Base-by-base conservation (phyloP, 2,329 filamentous ascomycete species). In the Onygena corvina region DNA sequence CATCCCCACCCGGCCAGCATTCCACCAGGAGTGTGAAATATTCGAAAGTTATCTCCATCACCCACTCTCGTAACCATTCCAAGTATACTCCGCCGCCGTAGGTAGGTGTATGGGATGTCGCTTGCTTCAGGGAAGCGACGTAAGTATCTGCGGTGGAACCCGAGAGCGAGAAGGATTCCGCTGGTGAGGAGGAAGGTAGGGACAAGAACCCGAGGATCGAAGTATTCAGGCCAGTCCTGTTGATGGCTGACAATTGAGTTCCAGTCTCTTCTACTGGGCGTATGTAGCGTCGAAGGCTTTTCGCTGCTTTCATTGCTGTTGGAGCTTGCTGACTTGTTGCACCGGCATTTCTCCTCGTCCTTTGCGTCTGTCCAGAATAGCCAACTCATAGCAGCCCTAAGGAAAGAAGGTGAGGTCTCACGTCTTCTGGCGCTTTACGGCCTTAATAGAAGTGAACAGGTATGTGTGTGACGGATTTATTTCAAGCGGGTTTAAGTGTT, bases 21-120 rank as follows among this genome's bases (percentile, higher is more conserved):
- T 8, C 92, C 92, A n/a, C 90, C 90, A 0, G 92, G 92, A 0
- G 88, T 96, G 65, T 98, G 92, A 64, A 84, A 98, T 44, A 98
- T 66, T 58, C 92, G 84, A 65, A 98, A 95, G 63, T 90, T 90
- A 67, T 98, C 92, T 3, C 88, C 93, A 73, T 98, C 92, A 35
- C 93, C 92, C 20, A 98, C 92, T 58, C 85, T 88, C 9, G 90
- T 95, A 35, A 96, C 92, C 53, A 77, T 77, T 11, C 92, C 92
- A 58, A 90, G 84, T 35, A 98, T 62, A 57, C 79, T 89, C 58
- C 85, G 76, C 53, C 73, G 80, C 40, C 85, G 79, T 62, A 90
- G 90, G 61, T 82, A 83, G 8, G 73, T 71, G 1, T 86, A 84
- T 44, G 80, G 79, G 57, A 98, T 83, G 62, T 88, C 76, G 20